These are phyloP conservation scores for Pyrenula aspistea DNA, from an alignment of 495 filamentous ascomycete species.

Conservation along the genomic window DNA sequence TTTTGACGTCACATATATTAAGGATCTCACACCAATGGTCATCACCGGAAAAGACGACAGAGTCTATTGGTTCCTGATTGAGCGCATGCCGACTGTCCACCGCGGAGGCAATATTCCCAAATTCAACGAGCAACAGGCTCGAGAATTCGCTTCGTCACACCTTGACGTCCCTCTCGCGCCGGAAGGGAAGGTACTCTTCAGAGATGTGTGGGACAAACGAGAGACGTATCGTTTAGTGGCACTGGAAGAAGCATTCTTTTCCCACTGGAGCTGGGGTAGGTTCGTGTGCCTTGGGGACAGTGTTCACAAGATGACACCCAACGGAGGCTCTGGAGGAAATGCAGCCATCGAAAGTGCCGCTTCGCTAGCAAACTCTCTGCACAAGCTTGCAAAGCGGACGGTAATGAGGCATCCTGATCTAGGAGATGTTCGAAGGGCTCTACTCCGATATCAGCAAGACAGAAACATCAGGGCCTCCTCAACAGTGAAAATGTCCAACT, in stretches of 20 bases:
- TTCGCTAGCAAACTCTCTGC: neutral
- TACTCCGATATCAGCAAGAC: too few relatives aligned
- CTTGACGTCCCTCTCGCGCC: too few relatives aligned
- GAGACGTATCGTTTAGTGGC: neutral
- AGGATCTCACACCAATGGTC: conserved; percentile 8
- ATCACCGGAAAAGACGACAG: conserved; percentile 26
- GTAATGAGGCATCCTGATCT: too few relatives aligned
- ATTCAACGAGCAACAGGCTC: too few relatives aligned
- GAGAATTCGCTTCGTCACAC: too few relatives aligned
- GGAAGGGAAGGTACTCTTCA: too few relatives aligned
- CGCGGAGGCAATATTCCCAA: too few relatives aligned
- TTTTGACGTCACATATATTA: neutral
- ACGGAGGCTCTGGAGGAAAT: neutral
- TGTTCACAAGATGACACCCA: neutral
- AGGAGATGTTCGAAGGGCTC: too few relatives aligned
- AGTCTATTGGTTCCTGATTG: conserved; percentile 19
- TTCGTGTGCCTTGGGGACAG: neutral
- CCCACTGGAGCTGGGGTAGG: neutral
- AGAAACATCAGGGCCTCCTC: too few relatives aligned
- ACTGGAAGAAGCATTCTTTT: neutral
- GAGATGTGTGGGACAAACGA: too few relatives aligned
- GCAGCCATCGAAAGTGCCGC: neutral
- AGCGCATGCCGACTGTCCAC: conserved; percentile 14
- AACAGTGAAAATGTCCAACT: too few relatives aligned
- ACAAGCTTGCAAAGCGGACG: too few relatives aligned